Base-by-base conservation (phyloP, 192 early-diverging fungal species). In the Dissophora globulifera region DNA sequence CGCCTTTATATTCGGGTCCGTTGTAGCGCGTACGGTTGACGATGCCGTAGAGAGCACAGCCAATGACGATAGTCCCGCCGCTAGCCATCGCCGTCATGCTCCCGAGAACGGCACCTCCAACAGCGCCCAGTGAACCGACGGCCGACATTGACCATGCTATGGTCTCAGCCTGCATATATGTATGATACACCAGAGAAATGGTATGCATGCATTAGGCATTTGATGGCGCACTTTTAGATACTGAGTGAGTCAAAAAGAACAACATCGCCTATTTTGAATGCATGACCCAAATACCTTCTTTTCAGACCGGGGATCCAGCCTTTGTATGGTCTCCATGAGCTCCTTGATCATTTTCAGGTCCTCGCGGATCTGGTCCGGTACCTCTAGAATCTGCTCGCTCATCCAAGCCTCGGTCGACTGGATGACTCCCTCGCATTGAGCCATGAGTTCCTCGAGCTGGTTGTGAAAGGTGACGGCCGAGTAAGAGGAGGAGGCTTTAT, bases 341-440 rank as follows among this genome's bases (percentile, higher is more conserved):
- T 81, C 79, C 50, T 78, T 66, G 33, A 85, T 70, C 42, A 58
- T 51, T 10, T 43, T 50, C 17, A 83, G 19, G 35, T 85, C 84
- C 7, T 62, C 50, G 2, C 32, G 59, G 13, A 85, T 25, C 32
- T 79, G 68, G 25, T 76, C 72, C 7, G 81, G 84, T 25, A 82
- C 69, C 23, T 64, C 59, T 35, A 78, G 54, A 38, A 78, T 69
- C 46, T 75, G 69, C 48, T 85, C 82, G 31, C 74, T 78, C 22
- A 83, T 81, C 84, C 84, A 85, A n/a, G 67, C 79, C 43, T 79
- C 61, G 1, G 79, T 83, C 26, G 79, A 81, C 35, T 82, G 66
- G 22, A 83, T 23, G 6, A 83, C 78, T 10, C 53, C 50, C 19
- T 81, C 53, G 10, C 82, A 82, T 27, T 85, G 84, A 0, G 38